A percentile compares a stretch with the other conserved stretches of the same genome.
Evolutionary conservation across 306 rosid genomes (phyloP).

Genomic region (Oemleria cerasiformis): DNA sequence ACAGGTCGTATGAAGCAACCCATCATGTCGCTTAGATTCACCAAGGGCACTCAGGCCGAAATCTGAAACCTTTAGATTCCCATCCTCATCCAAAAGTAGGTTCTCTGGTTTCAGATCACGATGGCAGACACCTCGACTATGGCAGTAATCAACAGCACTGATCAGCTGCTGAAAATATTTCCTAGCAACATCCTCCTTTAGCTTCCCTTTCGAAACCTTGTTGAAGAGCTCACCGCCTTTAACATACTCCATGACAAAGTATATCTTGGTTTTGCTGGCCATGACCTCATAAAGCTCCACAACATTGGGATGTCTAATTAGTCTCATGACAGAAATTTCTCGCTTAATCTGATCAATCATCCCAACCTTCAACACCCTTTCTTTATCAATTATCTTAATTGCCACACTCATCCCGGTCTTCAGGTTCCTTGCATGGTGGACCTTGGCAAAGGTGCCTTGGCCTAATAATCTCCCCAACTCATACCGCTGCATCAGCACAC

Average conservation of each 20-base stretch:
- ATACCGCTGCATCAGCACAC: slow-evolving; percentile 73
- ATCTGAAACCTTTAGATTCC: slow-evolving; percentile 86
- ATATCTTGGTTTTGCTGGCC: slow-evolving; percentile 94
- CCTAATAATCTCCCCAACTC: slow-evolving; percentile 83
- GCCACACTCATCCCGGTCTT: slow-evolving; percentile 73
- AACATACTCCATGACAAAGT: slow-evolving; percentile 84
- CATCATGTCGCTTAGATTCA: slow-evolving; percentile 75
- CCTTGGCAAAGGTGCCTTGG: slow-evolving; percentile 99
- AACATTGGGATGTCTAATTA: slow-evolving; percentile 74
- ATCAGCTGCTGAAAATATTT: slow-evolving; percentile 84
- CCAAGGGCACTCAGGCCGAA: slow-evolving; percentile 89
- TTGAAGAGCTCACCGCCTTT: slow-evolving; percentile 94
- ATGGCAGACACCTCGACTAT: slow-evolving; percentile 81
- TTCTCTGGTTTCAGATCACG: slow-evolving; percentile 95
- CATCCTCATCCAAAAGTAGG: slow-evolving; percentile 84
- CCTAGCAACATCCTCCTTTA: slow-evolving; percentile 71
- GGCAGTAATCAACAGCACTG: slow-evolving; percentile 92
- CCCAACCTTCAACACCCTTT: slow-evolving; percentile 79
- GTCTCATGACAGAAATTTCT: slow-evolving; percentile 85
- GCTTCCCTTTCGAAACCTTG: slow-evolving; percentile 86
- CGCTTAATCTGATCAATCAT: slow-evolving; percentile 89
- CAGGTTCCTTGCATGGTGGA: slow-evolving; percentile 76
- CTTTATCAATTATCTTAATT: slow-evolving; percentile 77
- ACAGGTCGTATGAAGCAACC: slow-evolving; percentile 91
- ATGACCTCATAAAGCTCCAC: slow-evolving; percentile 95